Evolutionary conservation across 225 moss, liverwort and hornwort genomes (phyloP), one percentile per base, ranked within the genome.

Genomic region (Lunularia cruciata): DNA sequence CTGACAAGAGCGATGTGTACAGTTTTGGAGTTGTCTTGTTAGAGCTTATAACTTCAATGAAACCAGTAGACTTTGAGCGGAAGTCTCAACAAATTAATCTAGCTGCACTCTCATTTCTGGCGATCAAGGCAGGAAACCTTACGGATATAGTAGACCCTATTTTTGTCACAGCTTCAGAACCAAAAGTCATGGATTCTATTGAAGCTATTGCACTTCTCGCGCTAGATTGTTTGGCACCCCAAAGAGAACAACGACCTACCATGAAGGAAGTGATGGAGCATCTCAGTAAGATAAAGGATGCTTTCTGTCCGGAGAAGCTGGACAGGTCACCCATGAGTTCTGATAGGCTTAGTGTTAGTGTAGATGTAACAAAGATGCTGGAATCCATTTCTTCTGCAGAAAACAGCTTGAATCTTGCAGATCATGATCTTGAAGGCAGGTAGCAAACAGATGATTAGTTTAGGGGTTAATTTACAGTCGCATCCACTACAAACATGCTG

Each of bases 1-100:
- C 83, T 9, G 73, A 83, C 48, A 83, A 73, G 54, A 84, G 81
- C 35, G 84, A 84, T 39, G 84, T 84, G 12, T 84, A 77, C 75
- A 84, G 84, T 51, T 84, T 84, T 49, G 84, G 84, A 38, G 84
- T 84, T 11, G 84, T 84, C 18, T 57, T 81, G 65, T 57, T 81
- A 16, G 80, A 84, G 39, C 81, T 84, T 32, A 65, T 84, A 43
- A 61, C 61, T 25, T 80, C 80, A 12, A 7, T 77, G 59, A 84
- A 84, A 57, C 80, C 84, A 4, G 80, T 84, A 32, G 79, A 79
- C 40, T 84, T 84, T 57, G 61, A 73, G 60, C 37, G 57, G 74
- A 28, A 65, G 55, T 16, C 56, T 70, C 16, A 39, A 40, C 36
- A 38, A 71, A 20, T 67, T 58, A 7, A 84, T 37, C 68, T 84